These are phyloP conservation scores for Rhododendron griersonianum DNA, from an alignment of 148 eudicot species.

Conservation along the genomic window DNA sequence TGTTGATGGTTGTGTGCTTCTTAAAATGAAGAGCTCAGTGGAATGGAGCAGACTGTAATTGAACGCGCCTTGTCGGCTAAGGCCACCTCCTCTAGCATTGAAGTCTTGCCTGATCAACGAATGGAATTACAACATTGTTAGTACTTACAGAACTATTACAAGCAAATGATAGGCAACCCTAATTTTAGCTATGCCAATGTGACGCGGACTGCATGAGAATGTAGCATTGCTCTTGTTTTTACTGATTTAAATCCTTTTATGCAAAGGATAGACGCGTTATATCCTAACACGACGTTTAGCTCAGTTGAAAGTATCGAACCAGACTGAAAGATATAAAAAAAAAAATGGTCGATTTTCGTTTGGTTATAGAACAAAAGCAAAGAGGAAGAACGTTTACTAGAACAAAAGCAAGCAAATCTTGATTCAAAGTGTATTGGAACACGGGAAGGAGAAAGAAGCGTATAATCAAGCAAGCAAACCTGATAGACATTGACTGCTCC, in stretches of 20 bases:
- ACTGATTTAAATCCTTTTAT: too few relatives aligned
- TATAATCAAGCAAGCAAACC: conserved; percentile 31
- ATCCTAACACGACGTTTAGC: too few relatives aligned
- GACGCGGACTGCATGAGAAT: too few relatives aligned
- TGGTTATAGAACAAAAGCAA: too few relatives aligned
- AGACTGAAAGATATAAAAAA: background rate
- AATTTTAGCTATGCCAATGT: background rate
- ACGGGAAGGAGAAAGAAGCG: background rate
- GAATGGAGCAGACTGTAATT: conserved; percentile 55
- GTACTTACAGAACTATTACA: background rate
- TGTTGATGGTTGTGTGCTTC: conserved; percentile 54
- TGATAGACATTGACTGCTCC: conserved; percentile 95
- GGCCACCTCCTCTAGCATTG: conserved; percentile 80
- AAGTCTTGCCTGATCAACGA: conserved; percentile 51
- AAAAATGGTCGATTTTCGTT: too few relatives aligned
- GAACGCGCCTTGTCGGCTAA: conserved; percentile 90
- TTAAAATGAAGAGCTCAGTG: conserved; percentile 38
- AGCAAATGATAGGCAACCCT: background rate
- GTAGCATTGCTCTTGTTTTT: too few relatives aligned
- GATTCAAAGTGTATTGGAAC: too few relatives aligned
- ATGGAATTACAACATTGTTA: background rate
- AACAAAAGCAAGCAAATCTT: too few relatives aligned
- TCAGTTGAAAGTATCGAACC: too few relatives aligned
- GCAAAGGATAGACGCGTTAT: too few relatives aligned
- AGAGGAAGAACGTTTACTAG: too few relatives aligned